These are phyloP conservation scores for Rusavskia elegans DNA, from an alignment of 495 filamentous ascomycete genomes.

Conservation along the genomic window DNA sequence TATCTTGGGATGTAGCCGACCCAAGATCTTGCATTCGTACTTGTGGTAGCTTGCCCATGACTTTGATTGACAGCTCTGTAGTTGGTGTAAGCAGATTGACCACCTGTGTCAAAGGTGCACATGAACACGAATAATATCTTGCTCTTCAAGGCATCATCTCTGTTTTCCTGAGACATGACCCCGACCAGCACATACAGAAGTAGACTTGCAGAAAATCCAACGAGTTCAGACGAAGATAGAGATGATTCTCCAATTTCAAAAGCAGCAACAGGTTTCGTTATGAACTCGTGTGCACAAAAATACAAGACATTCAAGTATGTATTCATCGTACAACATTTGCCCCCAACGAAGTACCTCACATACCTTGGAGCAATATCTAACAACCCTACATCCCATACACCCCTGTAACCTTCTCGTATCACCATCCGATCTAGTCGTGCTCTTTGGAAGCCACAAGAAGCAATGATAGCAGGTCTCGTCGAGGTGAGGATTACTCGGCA, in stretches of 20 bases:
- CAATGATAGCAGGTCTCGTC: slow-evolving; percentile 26
- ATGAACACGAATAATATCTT: no score
- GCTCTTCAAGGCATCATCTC: no score
- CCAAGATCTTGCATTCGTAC: slow-evolving; percentile 37
- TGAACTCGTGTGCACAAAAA: no score
- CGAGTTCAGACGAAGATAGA: no score
- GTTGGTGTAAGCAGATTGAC: not conserved
- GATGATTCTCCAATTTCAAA: no score
- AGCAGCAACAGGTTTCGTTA: no score
- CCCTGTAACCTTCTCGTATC: slow-evolving; percentile 23
- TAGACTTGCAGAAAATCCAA: no score
- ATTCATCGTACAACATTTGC: no score
- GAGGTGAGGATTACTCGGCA: slow-evolving; percentile 23
- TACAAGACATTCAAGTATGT: no score
- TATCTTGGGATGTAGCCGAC: slow-evolving; percentile 26
- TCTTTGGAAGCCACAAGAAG: not conserved
- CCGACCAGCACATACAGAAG: no score
- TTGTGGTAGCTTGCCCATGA: slow-evolving; percentile 45
- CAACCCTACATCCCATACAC: slow-evolving; percentile 43
- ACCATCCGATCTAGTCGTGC: slow-evolving; percentile 11
- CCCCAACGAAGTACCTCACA: not conserved
- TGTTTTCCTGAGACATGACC: no score
- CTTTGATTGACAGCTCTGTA: slow-evolving; percentile 41
- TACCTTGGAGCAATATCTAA: slow-evolving; percentile 41
- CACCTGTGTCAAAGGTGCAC: not conserved